These are phyloP conservation scores for Hamigera avellanea DNA, from an alignment of 495 filamentous ascomycete genomes.

Conservation along the genomic window DNA sequence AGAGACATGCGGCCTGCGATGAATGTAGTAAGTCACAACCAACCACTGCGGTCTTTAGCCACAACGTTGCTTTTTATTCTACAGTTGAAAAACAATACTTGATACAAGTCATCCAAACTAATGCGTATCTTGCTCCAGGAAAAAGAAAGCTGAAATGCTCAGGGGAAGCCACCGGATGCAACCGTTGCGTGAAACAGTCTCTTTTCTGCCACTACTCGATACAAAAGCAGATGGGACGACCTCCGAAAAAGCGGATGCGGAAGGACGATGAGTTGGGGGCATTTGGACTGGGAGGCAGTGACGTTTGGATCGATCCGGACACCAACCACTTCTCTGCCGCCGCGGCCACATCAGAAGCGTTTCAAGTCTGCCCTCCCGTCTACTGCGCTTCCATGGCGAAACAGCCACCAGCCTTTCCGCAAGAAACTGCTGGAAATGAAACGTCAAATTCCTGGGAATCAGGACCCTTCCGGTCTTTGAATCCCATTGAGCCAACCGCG, in stretches of 20 bases:
- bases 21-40: slow-evolving; percentile 26
- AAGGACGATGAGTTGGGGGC: slow-evolving; percentile 17
- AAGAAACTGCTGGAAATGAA: slow-evolving; percentile 6
- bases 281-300: slow-evolving; percentile 6
- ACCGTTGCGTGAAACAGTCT: slow-evolving; percentile 29
- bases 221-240: slow-evolving; percentile 38
- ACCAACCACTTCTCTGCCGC: too few relatives aligned
- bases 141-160: slow-evolving; percentile 40
- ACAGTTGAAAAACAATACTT: too few relatives aligned
- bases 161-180: slow-evolving; percentile 29
- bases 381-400: slow-evolving; percentile 10
- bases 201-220: slow-evolving; percentile 32
- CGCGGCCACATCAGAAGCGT: slow-evolving; percentile 6
- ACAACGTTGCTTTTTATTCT: too few relatives aligned
- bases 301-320: slow-evolving; percentile 9
- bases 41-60: too few relatives aligned
- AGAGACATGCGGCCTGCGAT: slow-evolving; percentile 32
- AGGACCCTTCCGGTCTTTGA: slow-evolving; percentile 3
- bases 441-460: slow-evolving; percentile 11
- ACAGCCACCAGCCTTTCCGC: slow-evolving; percentile 8
- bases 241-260: slow-evolving; percentile 30
- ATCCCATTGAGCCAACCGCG: slow-evolving; percentile 18
- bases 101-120: background rate
- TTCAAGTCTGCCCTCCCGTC: slow-evolving; percentile 17
- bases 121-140: slow-evolving; percentile 12